Percentiles rank a stretch among this genome's conserved stretches.
Evolutionary conservation across 345 rosid genomes (phyloP).

Genomic region (Eucalyptus cladocalyx): DNA sequence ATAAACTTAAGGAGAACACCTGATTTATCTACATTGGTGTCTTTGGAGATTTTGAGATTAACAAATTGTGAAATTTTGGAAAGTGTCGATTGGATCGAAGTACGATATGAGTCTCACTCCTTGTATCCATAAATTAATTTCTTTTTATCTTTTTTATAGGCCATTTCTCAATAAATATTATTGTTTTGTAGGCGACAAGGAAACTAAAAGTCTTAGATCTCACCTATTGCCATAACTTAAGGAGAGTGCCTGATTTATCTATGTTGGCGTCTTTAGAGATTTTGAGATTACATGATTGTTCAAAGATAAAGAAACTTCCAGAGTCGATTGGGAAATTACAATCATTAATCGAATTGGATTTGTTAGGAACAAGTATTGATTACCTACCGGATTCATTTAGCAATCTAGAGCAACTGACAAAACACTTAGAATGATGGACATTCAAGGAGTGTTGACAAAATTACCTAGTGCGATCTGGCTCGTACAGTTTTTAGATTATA

Average conservation of each 20-base stretch:
- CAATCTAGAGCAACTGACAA: not conserved
- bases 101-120: not conserved
- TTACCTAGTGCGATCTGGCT: fast-evolving
- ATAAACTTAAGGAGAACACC: fast-evolving
- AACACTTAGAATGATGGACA: fast-evolving
- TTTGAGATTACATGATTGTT: fast-evolving
- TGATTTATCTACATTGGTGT: too few relatives aligned
- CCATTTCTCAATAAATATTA: not conserved
- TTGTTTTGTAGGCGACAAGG: fast-evolving
- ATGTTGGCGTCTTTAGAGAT: not conserved
- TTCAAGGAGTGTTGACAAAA: not conserved
- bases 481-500: too few relatives aligned
- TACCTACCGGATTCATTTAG: fast-evolving
- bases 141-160: not conserved
- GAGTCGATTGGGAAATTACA: not conserved
- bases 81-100: not conserved
- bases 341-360: not conserved
- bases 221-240: fast-evolving
- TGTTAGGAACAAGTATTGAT: fast-evolving
- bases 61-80: fast-evolving
- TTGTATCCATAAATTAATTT: fast-evolving
- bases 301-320: fast-evolving
- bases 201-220: not conserved
- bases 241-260: fast-evolving
- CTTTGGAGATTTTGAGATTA: too few relatives aligned